Evolutionary conservation across 1,284 basidiomycete genomes (phyloP).

Genomic region (Ustilago shanxiensis): DNA sequence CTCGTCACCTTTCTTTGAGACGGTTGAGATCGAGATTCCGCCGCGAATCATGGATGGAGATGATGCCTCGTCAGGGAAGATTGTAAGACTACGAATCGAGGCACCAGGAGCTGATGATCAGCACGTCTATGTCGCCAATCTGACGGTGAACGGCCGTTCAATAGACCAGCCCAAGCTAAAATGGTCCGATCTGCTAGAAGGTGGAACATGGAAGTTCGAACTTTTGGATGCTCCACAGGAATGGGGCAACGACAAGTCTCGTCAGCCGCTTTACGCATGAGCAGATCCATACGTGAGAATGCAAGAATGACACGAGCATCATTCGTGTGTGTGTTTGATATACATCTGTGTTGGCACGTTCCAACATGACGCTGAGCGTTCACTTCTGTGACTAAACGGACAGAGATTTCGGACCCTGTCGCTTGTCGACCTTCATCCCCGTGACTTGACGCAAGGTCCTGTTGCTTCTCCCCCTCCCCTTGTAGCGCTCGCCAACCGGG

Average conservation of each 20-base stretch:
- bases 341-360: too few relatives aligned
- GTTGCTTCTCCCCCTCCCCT: too few relatives aligned
- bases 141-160: conserved; percentile 28
- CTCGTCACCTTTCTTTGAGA: conserved; percentile 81
- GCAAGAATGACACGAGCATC: too few relatives aligned
- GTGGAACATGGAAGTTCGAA: conserved; percentile 42
- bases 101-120: conserved; percentile 29
- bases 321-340: too few relatives aligned
- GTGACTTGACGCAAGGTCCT: too few relatives aligned
- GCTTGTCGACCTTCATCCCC: too few relatives aligned
- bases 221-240: conserved; percentile 18
- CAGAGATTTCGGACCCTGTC: too few relatives aligned
- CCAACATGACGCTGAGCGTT: too few relatives aligned
- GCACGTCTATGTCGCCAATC: conserved; percentile 28
- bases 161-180: conserved; percentile 28
- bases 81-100: conserved; percentile 18
- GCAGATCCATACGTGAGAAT: too few relatives aligned
- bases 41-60: not conserved
- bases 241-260: conserved; percentile 35
- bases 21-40: conserved; percentile 76
- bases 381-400: too few relatives aligned
- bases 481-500: too few relatives aligned
- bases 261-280: too few relatives aligned
- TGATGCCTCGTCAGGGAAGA: not conserved
- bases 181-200: conserved; percentile 37